Percentiles rank a stretch among this genome's conserved stretches.
phyloP scores from a whole-genome alignment of 495 filamentous ascomycete species.

The Parachaetomium inaequale region DNA sequence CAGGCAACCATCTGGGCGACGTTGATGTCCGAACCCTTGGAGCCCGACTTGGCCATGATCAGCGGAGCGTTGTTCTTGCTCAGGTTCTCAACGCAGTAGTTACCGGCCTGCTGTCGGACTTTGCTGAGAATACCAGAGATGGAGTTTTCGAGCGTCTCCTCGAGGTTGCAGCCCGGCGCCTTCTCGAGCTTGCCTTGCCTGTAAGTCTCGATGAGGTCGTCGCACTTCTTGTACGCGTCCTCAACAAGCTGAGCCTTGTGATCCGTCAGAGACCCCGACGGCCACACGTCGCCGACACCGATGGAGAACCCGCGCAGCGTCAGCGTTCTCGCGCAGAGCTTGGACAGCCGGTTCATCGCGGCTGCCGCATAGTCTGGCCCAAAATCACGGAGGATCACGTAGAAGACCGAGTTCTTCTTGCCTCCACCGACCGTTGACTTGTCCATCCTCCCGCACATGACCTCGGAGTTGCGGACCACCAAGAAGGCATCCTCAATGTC shows the following conservation, averaged over 20 bases:
- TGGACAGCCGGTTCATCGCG: constrained; percentile 92
- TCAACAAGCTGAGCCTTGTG: constrained; percentile 73
- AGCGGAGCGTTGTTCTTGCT: constrained; percentile 90
- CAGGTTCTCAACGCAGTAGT: constrained; percentile 83
- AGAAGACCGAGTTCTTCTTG: constrained; percentile 97
- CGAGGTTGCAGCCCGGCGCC: constrained; percentile 81
- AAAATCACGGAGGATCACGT: constrained; percentile 90
- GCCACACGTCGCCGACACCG: constrained; percentile 90
- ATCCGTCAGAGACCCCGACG: constrained; percentile 60
- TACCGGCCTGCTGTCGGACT: constrained; percentile 85
- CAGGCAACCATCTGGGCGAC: constrained; percentile 98
- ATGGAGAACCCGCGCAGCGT: constrained; percentile 93
- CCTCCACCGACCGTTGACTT: constrained; percentile 92
- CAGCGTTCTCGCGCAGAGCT: constrained; percentile 82
- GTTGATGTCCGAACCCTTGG: constrained; percentile 94
- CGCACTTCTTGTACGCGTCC: constrained; percentile 74
- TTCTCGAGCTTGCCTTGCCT: constrained; percentile 74
- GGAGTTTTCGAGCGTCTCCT: constrained; percentile 85
- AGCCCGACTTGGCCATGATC: constrained; percentile 95
- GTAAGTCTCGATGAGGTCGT: constrained; percentile 78
- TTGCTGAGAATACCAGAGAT: constrained; percentile 88
- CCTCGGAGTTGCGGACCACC: constrained; percentile 90
- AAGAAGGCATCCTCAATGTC: constrained; percentile 81
- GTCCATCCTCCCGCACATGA: constrained; percentile 98
- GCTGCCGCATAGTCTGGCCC: constrained; percentile 82